phyloP scores from a whole-genome alignment of 345 rosid species.

The Dovyalis caffra region DNA sequence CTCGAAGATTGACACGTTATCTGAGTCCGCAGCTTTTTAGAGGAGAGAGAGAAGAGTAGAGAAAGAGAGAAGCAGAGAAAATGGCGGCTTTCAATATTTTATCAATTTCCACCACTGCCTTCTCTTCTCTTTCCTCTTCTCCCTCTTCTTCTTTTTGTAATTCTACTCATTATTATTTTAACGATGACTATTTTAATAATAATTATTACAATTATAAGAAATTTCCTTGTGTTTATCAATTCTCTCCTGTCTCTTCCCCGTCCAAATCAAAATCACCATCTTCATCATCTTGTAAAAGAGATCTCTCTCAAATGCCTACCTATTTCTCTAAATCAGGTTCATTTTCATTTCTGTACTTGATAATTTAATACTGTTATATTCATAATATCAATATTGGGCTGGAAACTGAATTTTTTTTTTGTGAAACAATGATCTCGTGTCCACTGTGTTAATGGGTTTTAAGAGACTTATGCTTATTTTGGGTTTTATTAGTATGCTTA shows the following conservation, averaged over 20 bases:
- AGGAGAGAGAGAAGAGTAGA: not conserved
- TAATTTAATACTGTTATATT: not conserved
- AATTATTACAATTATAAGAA: not conserved
- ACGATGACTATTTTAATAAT: constrained; percentile 4
- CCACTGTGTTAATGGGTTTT: not conserved
- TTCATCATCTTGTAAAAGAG: constrained; percentile 16
- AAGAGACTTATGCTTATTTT: not conserved
- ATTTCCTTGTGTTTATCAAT: constrained; percentile 7
- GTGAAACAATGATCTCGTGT: not conserved
- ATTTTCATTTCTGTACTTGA: not conserved
- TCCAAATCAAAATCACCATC: constrained; percentile 6
- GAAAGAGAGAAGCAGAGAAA: not conserved
- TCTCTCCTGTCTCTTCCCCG: constrained; percentile 16
- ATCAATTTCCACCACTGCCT: constrained; percentile 25
- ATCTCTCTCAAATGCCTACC: constrained; percentile 23
- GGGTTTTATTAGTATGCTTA: too few species aligned
- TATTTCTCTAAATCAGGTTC: constrained; percentile 44
- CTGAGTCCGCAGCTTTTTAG: not conserved
- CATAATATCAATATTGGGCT: too few species aligned
- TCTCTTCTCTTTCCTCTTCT: not conserved
- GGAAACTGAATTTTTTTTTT: not conserved
- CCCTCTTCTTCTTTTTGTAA: constrained; percentile 7
- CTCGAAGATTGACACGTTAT: not conserved
- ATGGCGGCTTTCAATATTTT: constrained; percentile 46
- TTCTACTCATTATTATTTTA: not conserved